phyloP scores from a whole-genome alignment of 2,329 filamentous ascomycete genomes.

The Pseudogymnoascus sp. region DNA sequence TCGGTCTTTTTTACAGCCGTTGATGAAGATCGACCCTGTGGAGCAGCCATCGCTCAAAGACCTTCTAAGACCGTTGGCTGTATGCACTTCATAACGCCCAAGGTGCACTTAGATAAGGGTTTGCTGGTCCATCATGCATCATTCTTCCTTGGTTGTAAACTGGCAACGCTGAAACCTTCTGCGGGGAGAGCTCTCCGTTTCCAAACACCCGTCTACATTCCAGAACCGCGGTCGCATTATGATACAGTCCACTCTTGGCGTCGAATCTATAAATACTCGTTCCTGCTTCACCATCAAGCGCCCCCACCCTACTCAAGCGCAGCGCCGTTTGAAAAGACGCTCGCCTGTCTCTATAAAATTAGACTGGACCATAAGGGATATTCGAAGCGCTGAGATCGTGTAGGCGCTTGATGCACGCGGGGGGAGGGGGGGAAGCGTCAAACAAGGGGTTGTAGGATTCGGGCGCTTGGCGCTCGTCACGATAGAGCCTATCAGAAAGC shows the following conservation, averaged over 20 bases:
- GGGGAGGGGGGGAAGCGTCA: not conserved
- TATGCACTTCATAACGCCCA: too few species aligned
- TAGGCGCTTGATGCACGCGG: not conserved
- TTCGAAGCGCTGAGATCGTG: not conserved
- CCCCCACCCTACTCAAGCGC: not conserved
- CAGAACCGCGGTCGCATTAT: not conserved
- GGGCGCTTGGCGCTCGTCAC: not conserved
- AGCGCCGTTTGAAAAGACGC: not conserved
- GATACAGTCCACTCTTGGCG: conserved; percentile 1
- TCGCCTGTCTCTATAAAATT: not conserved
- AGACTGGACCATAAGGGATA: not conserved
- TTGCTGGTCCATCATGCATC: too few species aligned
- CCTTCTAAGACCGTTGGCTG: too few species aligned
- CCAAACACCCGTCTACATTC: not conserved
- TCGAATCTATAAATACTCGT: conserved; percentile 5
- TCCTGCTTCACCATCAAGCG: not conserved
- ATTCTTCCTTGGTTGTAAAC: not conserved
- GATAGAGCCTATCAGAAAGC: not conserved
- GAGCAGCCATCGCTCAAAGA: conserved; percentile 8
- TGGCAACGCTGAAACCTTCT: not conserved
- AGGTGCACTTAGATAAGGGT: too few species aligned
- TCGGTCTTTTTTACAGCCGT: conserved; percentile 8
- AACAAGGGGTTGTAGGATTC: not conserved
- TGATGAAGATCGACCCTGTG: conserved; percentile 14
- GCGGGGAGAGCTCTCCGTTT: not conserved